Evolutionary conservation across 306 rosid species (phyloP), one percentile per base, ranked within the genome.

Genomic region (Glycine latifolia): DNA sequence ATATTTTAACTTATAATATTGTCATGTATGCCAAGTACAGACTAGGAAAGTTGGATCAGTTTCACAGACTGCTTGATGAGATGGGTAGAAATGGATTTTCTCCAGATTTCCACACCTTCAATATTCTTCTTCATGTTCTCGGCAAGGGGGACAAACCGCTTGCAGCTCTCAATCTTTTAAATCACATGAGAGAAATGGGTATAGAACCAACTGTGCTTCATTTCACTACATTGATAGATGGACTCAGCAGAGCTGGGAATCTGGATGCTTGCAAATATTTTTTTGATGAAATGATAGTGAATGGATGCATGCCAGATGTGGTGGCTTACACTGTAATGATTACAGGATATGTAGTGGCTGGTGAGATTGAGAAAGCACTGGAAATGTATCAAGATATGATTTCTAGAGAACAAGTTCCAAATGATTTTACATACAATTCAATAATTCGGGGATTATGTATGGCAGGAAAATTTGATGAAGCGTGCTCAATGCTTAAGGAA

Each of bases 181-280:
- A 89, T 76, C 89, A 89, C 87, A 96, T 96, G 99, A 86, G 85
- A 88, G 92, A 91, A 86, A 74, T 79, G 20, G 98, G 99, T 66
- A 75, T 89, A 6, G 89, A 89, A 15, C 98, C 97, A 9, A 87
- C 87, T 16, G 89, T 93, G 81, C 97, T 93, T 85, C 97, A 96
- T 91, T 96, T 89, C 88, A 96, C 99, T 68, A 93, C 99, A 4
- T 85, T 93, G 89, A 90, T 96, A 58, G 94, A 96, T 80, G 99
- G 98, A 59, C 89, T 96, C 80, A 95, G 99, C 83, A 84, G 93
- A 85, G 97, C 98, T 35, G 94, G 97, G 62, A 90, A 92, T 76
- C 48, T 93, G 89, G 93, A 91, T 17, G 98, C 98, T n/a, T 89
- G 99, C 92, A 86, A 84, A 71, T 88, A 86, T 56, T 92, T 92